Percentiles rank a stretch among this genome's conserved stretches.
These are phyloP conservation scores for Globisporangium middletonii DNA, from an alignment of 352 stramenopile genomes.

Conservation along the genomic window DNA sequence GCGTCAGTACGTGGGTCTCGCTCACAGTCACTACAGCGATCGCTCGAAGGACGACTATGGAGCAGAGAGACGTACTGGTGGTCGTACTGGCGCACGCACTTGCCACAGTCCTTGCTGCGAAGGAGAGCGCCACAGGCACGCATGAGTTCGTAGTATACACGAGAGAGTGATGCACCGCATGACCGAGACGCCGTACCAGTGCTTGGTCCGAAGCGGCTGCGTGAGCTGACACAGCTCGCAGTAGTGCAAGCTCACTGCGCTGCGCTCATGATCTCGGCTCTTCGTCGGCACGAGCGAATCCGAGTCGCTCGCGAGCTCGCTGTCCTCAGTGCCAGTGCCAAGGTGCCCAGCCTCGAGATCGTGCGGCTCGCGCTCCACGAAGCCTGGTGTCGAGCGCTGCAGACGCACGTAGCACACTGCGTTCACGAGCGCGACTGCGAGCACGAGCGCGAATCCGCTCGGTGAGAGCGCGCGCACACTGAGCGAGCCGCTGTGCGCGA, in stretches of 20 bases:
- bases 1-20: conserved; percentile 3
- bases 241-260: conserved; percentile 26
- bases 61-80: conserved; percentile 48
- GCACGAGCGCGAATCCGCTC: conserved; percentile 30
- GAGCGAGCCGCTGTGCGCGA: conserved; percentile 33
- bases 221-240: conserved; percentile 55
- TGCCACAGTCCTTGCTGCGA: conserved; percentile 61
- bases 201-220: conserved; percentile 63
- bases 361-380: conserved; percentile 15
- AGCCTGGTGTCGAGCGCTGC: conserved; percentile 62
- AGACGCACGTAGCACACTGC: conserved; percentile 41
- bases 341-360: conserved; percentile 18
- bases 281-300: conserved; percentile 21
- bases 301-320: conserved; percentile 24
- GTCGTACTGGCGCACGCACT: conserved; percentile 73
- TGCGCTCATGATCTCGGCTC: neutral
- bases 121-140: conserved; percentile 1
- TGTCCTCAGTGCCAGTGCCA: neutral
- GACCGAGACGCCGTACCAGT: conserved; percentile 34
- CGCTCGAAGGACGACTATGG: neutral
- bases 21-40: no score
- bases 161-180: neutral
- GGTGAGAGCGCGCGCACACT: conserved; percentile 23
- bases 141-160: neutral
- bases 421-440: conserved; percentile 34